phyloP scores from a whole-genome alignment of 345 rosid species.

The Lagerstroemia speciosa region DNA sequence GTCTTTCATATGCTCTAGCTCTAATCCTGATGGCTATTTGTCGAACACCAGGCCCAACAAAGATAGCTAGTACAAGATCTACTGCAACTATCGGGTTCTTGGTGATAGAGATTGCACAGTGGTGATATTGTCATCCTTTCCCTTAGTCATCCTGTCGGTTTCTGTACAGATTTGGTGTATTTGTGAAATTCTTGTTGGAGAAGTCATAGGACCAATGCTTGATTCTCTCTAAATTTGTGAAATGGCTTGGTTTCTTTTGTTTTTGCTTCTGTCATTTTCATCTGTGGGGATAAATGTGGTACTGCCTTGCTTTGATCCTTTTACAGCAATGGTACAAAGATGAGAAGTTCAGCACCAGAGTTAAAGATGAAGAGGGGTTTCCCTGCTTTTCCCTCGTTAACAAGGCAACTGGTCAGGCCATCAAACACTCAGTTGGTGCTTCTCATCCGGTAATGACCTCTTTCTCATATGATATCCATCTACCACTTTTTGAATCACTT shows the following conservation, averaged over 20 bases:
- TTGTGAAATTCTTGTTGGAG: background rate
- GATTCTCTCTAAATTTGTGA: background rate
- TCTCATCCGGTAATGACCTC: conserved; percentile 61
- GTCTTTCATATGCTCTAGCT: background rate
- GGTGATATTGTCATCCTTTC: background rate
- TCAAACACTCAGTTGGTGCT: conserved; percentile 75
- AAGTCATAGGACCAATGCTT: background rate
- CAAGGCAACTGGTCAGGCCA: conserved; percentile 76
- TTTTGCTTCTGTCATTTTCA: background rate
- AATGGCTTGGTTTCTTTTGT: background rate
- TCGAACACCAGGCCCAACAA: background rate
- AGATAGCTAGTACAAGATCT: background rate
- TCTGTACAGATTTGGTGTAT: background rate
- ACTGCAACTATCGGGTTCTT: background rate
- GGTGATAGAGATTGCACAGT: background rate
- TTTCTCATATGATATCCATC: background rate
- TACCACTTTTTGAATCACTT: background rate
- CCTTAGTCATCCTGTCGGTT: background rate
- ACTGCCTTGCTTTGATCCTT: background rate
- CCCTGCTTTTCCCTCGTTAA: conserved; percentile 82
- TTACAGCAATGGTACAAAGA: conserved; percentile 83
- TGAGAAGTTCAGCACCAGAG: conserved; percentile 71
- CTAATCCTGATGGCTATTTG: background rate
- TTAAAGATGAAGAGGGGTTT: conserved; percentile 67
- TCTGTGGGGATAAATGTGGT: conserved; percentile 6